Base-by-base conservation (phyloP, 208 protist species). In the Acanthamoeba healyi region DNA sequence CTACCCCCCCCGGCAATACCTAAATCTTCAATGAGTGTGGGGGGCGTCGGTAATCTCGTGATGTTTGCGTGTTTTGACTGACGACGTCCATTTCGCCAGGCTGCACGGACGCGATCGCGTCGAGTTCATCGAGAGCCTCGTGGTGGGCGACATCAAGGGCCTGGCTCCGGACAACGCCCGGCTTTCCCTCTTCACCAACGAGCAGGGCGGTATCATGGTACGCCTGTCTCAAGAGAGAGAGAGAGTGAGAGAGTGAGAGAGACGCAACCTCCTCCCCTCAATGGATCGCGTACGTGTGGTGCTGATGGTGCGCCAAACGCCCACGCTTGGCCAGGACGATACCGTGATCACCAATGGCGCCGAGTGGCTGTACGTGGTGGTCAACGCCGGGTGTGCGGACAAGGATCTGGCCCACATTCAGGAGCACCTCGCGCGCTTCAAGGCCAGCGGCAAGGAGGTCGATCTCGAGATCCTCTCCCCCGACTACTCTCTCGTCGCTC, bases 331-430 rank as follows among this genome's bases (percentile, higher is more conserved):
- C 19, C 61, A 84, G 82, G 99, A 99, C 96, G 99, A 99, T 96
- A 98, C 97, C 65, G 98, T 99, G 94, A 95, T 99, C 15, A 98
- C 98, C 70, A 98, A 98, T 87, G 96, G 96, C 77, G 95, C 95
- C 4, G 98, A 99, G 63, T 96, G 98, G 94, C 82, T 99, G 7
- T 98, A 98, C 88, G 94, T 93, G 56, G 98, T 99, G 34, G 97
- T 99, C 29, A 99, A 99, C 96, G 99, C 99, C 26, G 99, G 98
- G 63, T 99, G 98, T 95, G 98, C 98, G 56, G 98, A 98, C 6
- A 99, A 99, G 96, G 99, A 99, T 51, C 93, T 99, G 22, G 96
- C 95, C 19, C 98, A 99, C 94, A 92, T 99, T 10, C 54, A 93
- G 17, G 29, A 82, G 44, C 74, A 98, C 34, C 61, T 98, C 2